Evolutionary conservation across 129 eudicot species (phyloP).

Genomic region (carrot (Daucus carota)): DNA sequence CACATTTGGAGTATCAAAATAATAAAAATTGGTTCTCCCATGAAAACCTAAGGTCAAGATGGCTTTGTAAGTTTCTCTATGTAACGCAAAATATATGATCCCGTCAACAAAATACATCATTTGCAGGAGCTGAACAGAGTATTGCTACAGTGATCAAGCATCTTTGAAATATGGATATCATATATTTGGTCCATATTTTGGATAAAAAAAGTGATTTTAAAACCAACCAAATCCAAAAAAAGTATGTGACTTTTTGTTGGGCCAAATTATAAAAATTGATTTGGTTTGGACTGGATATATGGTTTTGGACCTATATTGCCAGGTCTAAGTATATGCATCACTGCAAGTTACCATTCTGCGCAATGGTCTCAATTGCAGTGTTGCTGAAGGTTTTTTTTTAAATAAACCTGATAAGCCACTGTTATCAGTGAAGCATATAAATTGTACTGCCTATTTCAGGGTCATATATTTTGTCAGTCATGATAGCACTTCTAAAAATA

Average conservation of each 20-base stretch:
- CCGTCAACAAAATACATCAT: conserved; percentile 11
- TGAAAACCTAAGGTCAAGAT: not conserved
- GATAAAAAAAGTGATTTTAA: too few relatives aligned
- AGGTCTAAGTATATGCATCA: too few relatives aligned
- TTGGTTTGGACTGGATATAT: too few relatives aligned
- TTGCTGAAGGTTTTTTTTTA: not conserved
- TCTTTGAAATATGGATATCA: too few relatives aligned
- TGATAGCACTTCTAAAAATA: not conserved
- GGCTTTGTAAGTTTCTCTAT: conserved; percentile 10
- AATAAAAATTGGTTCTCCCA: not conserved
- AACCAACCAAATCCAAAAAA: too few relatives aligned
- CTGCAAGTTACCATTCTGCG: not conserved
- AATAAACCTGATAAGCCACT: too few relatives aligned
- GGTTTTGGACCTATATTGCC: too few relatives aligned
- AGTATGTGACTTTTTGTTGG: too few relatives aligned
- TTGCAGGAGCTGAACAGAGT: conserved; percentile 11
- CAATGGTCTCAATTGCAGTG: not conserved
- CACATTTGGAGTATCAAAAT: conserved; percentile 12
- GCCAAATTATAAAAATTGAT: too few relatives aligned
- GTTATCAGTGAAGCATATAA: not conserved
- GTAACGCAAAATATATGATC: conserved; percentile 23
- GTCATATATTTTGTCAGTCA: not conserved
- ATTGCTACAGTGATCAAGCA: not conserved
- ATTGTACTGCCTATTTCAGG: not conserved
- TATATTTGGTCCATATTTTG: too few relatives aligned